Evolutionary conservation across 306 rosid genomes (phyloP).

Genomic region (Cicer pinnatifidum): DNA sequence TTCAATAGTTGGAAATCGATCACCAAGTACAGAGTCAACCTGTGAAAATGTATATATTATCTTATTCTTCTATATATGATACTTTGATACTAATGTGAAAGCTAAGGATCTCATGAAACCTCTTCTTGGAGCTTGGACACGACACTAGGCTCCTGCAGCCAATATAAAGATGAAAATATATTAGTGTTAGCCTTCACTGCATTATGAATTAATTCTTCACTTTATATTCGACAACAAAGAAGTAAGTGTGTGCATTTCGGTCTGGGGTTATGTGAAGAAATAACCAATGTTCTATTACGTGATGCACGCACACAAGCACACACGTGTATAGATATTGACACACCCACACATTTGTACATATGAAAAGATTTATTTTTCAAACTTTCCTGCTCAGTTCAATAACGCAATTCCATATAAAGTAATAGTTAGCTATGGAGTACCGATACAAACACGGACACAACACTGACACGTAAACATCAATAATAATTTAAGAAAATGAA

Average conservation of each 20-base stretch:
- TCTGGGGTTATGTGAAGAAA: not conserved
- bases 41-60: conserved; percentile 37
- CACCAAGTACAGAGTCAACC: conserved; percentile 90
- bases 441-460: too few relatives aligned
- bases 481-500: too few relatives aligned
- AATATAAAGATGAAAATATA: conserved; percentile 40
- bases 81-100: conserved; percentile 33
- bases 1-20: conserved; percentile 83
- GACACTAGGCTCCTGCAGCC: conserved; percentile 82
- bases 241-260: conserved; percentile 5
- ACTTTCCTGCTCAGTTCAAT: not conserved
- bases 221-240: conserved; percentile 1
- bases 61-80: conserved; percentile 33
- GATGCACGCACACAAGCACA: not conserved
- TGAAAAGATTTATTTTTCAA: too few relatives aligned
- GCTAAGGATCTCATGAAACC: conserved; percentile 55
- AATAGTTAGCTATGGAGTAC: too few relatives aligned
- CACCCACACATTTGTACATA: not conserved
- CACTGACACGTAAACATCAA: too few relatives aligned
- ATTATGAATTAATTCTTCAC: conserved; percentile 13
- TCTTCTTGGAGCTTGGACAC: conserved; percentile 92
- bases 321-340: not conserved
- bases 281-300: not conserved
- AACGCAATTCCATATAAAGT: not conserved
- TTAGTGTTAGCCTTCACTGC: conserved; percentile 38